Base-by-base conservation (phyloP, 2,329 filamentous ascomycete species). In the Exophiala oligosperma region DNA sequence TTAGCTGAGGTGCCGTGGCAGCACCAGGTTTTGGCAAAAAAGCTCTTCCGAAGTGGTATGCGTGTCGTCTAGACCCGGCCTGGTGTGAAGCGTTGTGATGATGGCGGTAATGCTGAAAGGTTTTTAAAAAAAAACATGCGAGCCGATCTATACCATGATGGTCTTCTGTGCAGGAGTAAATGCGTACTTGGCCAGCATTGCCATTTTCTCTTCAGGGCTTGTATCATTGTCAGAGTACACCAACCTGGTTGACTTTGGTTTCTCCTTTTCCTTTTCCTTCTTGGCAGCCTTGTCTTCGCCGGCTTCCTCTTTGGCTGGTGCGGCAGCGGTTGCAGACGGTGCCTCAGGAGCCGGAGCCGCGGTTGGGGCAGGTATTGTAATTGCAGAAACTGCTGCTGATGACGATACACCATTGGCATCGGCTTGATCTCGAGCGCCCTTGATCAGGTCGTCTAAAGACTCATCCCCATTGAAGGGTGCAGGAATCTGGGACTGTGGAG, bases 161-260 rank as follows among this genome's bases (percentile, higher is more conserved):
- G 60, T 61, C 66, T 70, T 73, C 54, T 67, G 70, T 65, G 76
- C 72, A 68, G 81, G 82, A 69, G 78, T 77, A 72, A 84, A 89
- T 67, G 87, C 85, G 77, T 95, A 96, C 74, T 85, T 87, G 61
- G 89, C 80, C 77, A 94, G 77, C 70, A 79, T 76, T 28, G 91
- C 88, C 90, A 96, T 92, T 76, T 87, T 91, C 81, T 96, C 92
- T 77, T 97, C 92, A 1, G 91, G 90, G 68, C 90, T 94, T 69
- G 86, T 78, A 58, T 89, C 87, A 52, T 88, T 85, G 70, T 95
- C 90, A 62, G 86, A 86, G 76, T 94, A 96, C 29, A 96, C 80
- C 83, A 96, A 87, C 71, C 84, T 79, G 66, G 77, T 83, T 56
- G 80, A 79, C 71, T 87, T 88, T 69, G 81, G 78, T 70, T 86